Evolutionary conservation across 2,329 filamentous ascomycete genomes (phyloP), one percentile per base, ranked within the genome.

Genomic region (Ascochyta pisi): DNA sequence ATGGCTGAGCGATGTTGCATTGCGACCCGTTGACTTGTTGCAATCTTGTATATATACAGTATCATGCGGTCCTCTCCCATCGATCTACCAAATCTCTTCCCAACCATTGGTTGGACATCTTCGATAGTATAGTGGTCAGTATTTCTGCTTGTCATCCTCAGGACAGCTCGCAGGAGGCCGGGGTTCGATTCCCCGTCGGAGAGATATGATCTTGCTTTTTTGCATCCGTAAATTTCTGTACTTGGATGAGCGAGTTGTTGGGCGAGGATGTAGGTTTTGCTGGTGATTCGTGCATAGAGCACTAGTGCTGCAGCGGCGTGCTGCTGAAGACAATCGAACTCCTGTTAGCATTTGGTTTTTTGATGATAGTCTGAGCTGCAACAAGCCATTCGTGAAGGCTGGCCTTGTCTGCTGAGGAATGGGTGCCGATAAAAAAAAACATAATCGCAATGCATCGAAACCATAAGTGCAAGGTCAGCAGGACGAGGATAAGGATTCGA

Each of bases 161-260:
- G 29, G 39, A 53, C 49, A 57, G 40, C 49, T 49, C 54, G 54
- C 54, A 50, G 49, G 54, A 53, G 54, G 44, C 54, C 49, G 39
- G 54, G 44, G 54, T 52, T 57, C 48, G 48, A 57, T 57, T 57
- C 54, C 54, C 54, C 43, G 54, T 55, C 53, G 53, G 53, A 55
- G 53, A 55, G 53, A 42, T 40, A 24, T 16, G n/a, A 41, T 39
- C 37, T 15, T 19, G 19, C 19, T 19, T 42, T 50, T 55, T 55
- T 44, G 35, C 22, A 31, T 2, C 4, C 19, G 19, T 19, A 19
- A 19, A 19, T 5, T 31, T 10, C 4, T 13, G 10, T 13, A 12
- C 16, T 13, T n/a, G 12, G 13, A 7, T 16, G 6, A n/a, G 6
- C 8, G 13, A 31, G 29, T 31, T 34, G 7, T 34, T 29, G 27